Percentiles rank a stretch among this genome's conserved stretches.
These are phyloP conservation scores for Lathyrus oleraceus DNA, from an alignment of 306 rosid species.

Conservation along the genomic window DNA sequence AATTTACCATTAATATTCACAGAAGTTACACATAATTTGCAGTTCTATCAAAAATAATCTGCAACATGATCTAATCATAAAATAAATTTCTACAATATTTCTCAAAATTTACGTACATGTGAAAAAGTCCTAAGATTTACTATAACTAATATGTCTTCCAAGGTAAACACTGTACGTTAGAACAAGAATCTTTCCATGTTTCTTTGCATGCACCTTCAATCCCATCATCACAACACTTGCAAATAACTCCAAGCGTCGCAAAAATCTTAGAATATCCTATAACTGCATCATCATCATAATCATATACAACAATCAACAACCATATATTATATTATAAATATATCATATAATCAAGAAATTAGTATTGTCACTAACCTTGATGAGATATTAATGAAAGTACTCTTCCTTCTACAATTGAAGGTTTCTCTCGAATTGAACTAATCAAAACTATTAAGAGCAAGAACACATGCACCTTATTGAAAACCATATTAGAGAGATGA, in stretches of 20 bases:
- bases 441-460: slow-evolving; percentile 17
- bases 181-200: slow-evolving; percentile 52
- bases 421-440: slow-evolving; percentile 29
- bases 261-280: slow-evolving; percentile 34
- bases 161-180: slow-evolving; percentile 50
- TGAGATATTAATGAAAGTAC: slow-evolving; percentile 37
- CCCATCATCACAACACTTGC: slow-evolving; percentile 65
- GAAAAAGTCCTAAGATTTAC: no score
- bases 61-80: no score
- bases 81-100: no score
- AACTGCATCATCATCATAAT: not conserved
- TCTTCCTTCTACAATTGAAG: slow-evolving; percentile 40
- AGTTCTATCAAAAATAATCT: no score
- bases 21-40: no score
- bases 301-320: slow-evolving; percentile 13
- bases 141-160: slow-evolving; percentile 46
- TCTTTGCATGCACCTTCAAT: slow-evolving; percentile 46
- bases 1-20: no score
- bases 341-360: not conserved
- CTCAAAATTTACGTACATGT: no score
- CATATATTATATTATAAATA: not conserved
- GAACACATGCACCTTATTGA: slow-evolving; percentile 21
- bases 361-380: slow-evolving; percentile 28
- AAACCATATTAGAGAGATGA: slow-evolving; percentile 18
- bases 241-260: slow-evolving; percentile 49